A percentile compares a stretch with the other conserved stretches of the same genome.
Evolutionary conservation across 179 eudicot genomes (phyloP).

Genomic region (Actinidia polygama): DNA sequence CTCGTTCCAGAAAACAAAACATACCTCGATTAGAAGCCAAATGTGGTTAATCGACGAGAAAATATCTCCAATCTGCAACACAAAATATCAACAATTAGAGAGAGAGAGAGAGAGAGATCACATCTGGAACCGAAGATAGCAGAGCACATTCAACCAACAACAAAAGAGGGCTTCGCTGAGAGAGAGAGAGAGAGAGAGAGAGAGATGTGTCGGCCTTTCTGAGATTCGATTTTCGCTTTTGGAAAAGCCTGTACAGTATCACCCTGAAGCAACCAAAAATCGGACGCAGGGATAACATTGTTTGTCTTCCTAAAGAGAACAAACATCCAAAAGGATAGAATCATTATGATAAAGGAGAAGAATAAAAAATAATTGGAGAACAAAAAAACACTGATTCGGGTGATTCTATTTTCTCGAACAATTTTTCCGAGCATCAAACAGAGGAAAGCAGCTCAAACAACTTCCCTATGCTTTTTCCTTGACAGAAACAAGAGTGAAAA

Average conservation of each 20-base stretch:
- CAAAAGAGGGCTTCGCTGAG: neutral
- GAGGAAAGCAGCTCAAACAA: neutral
- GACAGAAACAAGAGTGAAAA: neutral
- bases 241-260: conserved; percentile 22
- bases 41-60: neutral
- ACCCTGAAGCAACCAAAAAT: neutral
- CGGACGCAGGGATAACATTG: neutral
- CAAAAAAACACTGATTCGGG: neutral
- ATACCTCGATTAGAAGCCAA: conserved; percentile 4
- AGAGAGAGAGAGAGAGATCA: neutral
- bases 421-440: conserved; percentile 16
- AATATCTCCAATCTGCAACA: too few species aligned
- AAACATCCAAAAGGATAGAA: conserved; percentile 9
- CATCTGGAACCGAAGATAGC: neutral
- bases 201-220: neutral
- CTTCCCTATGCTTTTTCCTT: too few species aligned
- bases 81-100: neutral
- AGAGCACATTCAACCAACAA: neutral
- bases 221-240: conserved; percentile 21
- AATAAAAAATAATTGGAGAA: neutral
- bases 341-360: neutral
- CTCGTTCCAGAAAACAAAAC: neutral
- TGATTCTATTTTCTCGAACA: neutral
- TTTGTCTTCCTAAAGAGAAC: conserved; percentile 1
- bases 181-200: neutral